phyloP scores from a whole-genome alignment of 441 rosid species.

The Manihot esculenta region DNA sequence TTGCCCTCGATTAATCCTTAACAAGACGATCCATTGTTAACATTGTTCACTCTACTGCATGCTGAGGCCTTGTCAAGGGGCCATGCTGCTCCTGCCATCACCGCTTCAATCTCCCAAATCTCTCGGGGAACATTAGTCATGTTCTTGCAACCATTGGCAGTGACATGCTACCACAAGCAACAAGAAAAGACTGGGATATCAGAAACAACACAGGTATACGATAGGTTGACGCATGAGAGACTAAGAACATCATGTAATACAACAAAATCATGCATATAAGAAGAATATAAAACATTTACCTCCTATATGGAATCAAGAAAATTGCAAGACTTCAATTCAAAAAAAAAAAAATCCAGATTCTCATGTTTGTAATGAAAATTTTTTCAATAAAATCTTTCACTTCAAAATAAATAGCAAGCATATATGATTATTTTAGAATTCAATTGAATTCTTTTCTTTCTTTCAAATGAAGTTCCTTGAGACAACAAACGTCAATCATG shows the following conservation, averaged over 20 bases:
- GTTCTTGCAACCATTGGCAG: slow-evolving; percentile 69
- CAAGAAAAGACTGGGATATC: background rate
- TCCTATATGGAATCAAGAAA: too few relatives aligned
- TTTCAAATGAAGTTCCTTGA: too few relatives aligned
- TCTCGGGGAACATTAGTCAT: slow-evolving; percentile 78
- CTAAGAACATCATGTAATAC: background rate
- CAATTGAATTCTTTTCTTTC: too few relatives aligned
- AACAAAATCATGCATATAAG: background rate
- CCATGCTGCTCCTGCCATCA: slow-evolving; percentile 90
- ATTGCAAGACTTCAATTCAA: too few relatives aligned
- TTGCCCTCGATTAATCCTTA: background rate
- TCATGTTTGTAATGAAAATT: too few relatives aligned
- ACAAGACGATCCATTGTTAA: background rate
- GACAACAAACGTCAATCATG: too few relatives aligned
- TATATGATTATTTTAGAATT: too few relatives aligned
- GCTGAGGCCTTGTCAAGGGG: slow-evolving; percentile 27
- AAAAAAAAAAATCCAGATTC: too few relatives aligned
- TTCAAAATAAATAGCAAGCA: too few relatives aligned
- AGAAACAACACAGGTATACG: background rate
- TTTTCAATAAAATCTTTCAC: too few relatives aligned
- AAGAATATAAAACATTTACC: background rate
- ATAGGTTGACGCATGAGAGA: background rate
- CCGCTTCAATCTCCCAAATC: slow-evolving; percentile 81
- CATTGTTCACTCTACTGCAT: background rate
- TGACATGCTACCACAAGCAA: slow-evolving; percentile 49